Evolutionary conservation across 345 rosid genomes (phyloP), one percentile per base, ranked within the genome.

Genomic region (Lepidium sativum): DNA sequence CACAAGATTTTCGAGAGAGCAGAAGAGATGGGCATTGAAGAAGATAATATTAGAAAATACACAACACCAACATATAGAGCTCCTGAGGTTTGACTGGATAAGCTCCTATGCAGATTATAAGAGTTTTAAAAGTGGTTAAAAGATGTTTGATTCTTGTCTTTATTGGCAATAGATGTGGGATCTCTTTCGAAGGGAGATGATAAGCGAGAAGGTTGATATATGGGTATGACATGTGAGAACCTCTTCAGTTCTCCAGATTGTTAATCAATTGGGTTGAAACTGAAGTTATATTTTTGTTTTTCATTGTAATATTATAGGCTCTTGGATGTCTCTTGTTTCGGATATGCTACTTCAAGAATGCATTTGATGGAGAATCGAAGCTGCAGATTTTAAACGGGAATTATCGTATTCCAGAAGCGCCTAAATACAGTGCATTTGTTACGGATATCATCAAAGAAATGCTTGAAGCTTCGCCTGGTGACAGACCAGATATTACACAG

Each of bases 1-100:
- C 99, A 95, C 76, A 95, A 85, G 70, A 80, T 91, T 29, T 91
- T 95, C 70, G 97, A 88, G 77, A 91, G 78, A 75, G 91, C 96
- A 38, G 97, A 86, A 79, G 99, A 95, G 76, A 95, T 91, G 97
- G 97, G 97, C 6, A 70, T 95, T 71, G 99, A 95, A 80, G 97
- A 95, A 84, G 99, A 95, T 69, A 95, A 86, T 71, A 95, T 95
- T 55, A 75, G 97, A 78, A 95, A 88, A 80, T 71, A 88, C 77
- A 95, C 97, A 21, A 95, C 99, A 18, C 99, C 97, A 65, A 83
- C 94, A 69, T 95, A 91, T 79, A 88, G 97, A 81, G 91, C 99
- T 41, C 97, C 99, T 33, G 97, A 88, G 99, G 97, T 95, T 81
- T 74, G 54, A 53, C 66, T 53, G 54, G 55, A 58, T 68, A 16